These are phyloP conservation scores for Anaeromyces robustus DNA, from an alignment of 192 early-diverging fungal species.

Conservation along the genomic window DNA sequence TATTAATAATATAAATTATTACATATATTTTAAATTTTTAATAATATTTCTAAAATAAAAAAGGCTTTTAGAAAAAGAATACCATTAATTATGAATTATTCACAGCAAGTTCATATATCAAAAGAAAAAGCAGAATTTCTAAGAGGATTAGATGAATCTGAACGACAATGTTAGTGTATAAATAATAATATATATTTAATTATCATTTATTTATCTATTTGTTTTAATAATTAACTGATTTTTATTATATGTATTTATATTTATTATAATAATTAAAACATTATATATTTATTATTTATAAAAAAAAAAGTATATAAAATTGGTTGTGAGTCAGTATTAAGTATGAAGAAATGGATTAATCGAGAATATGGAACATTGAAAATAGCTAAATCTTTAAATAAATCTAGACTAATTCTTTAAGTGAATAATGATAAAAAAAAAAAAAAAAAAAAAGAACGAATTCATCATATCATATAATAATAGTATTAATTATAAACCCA, in stretches of 20 bases:
- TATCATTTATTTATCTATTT: too few relatives aligned
- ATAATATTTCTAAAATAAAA: too few relatives aligned
- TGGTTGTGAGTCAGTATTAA: background rate
- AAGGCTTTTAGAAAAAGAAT: background rate
- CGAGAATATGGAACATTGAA: background rate
- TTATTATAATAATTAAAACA: too few relatives aligned
- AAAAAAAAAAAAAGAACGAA: too few relatives aligned
- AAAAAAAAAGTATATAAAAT: background rate
- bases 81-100: background rate
- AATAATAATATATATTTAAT: background rate
- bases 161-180: background rate
- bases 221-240: background rate
- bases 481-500: too few relatives aligned
- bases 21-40: too few relatives aligned
- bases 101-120: background rate
- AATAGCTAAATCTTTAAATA: background rate
- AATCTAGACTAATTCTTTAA: background rate
- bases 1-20: too few relatives aligned
- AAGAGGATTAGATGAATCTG: background rate
- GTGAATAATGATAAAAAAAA: too few relatives aligned
- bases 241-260: too few relatives aligned
- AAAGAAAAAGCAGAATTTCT: background rate
- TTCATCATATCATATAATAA: too few relatives aligned
- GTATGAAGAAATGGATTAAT: background rate
- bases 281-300: background rate